phyloP scores from a whole-genome alignment of 192 early-diverging fungal genomes.

The Powellomyces hirtus region DNA sequence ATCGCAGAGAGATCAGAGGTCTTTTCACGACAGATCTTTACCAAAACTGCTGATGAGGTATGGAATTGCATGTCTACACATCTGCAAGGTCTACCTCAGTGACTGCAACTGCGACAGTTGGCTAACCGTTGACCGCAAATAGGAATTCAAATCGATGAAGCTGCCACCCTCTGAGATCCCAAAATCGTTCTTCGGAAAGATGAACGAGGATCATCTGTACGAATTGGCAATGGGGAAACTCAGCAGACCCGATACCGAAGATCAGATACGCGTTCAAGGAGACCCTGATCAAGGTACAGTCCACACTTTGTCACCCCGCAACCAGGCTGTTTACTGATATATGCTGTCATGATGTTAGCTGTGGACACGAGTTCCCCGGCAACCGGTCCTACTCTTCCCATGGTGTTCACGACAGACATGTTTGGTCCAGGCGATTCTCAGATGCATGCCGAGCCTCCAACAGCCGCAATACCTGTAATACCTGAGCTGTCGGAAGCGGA shows the following conservation, averaged over 20 bases:
- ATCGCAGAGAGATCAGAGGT: conserved; percentile 14
- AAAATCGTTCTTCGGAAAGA: not conserved
- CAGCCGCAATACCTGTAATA: not conserved
- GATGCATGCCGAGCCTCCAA: not conserved
- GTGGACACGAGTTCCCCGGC: too few relatives aligned
- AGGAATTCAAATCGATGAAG: not conserved
- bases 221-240: too few relatives aligned
- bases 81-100: not conserved
- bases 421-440: not conserved
- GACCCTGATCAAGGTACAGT: too few relatives aligned
- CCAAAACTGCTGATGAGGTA: conserved; percentile 14
- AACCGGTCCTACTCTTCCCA: not conserved
- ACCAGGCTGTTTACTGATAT: too few relatives aligned
- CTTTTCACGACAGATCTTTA: not conserved
- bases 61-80: not conserved
- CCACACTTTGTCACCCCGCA: too few relatives aligned
- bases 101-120: not conserved
- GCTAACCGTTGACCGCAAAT: not conserved
- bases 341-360: too few relatives aligned
- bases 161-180: not conserved
- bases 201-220: too few relatives aligned
- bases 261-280: too few relatives aligned
- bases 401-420: not conserved
- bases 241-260: too few relatives aligned
- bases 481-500: not conserved